Evolutionary conservation across 768 basidiomycete species (phyloP).

Genomic region (Mycena galopus): DNA sequence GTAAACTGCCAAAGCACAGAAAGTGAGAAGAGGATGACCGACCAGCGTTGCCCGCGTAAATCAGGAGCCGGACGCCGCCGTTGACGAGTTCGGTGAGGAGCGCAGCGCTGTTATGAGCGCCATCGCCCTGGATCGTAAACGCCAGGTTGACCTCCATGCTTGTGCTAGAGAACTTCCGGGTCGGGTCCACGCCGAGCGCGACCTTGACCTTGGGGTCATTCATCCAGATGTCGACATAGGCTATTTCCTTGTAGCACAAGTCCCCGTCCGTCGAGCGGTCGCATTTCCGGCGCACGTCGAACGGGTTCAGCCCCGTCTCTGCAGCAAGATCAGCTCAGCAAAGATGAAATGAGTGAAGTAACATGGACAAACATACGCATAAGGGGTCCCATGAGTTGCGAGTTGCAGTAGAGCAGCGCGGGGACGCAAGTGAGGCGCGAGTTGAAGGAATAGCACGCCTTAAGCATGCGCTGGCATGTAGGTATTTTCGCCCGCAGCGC

Average conservation of each 20-base stretch:
- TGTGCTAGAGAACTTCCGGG: constrained; percentile 74
- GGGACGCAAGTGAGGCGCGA: constrained; percentile 76
- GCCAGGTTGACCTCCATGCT: constrained; percentile 85
- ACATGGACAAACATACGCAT: constrained; percentile 63
- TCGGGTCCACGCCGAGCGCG: constrained; percentile 79
- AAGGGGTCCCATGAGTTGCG: constrained; percentile 77
- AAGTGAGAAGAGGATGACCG: constrained; percentile 41
- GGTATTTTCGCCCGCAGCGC: constrained; percentile 74
- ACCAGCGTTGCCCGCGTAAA: constrained; percentile 94
- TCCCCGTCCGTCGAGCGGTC: constrained; percentile 79
- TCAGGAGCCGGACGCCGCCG: constrained; percentile 83
- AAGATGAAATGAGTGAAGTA: background rate
- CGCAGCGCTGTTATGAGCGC: constrained; percentile 83
- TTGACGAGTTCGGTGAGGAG: constrained; percentile 86
- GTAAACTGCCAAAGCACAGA: constrained; percentile 16
- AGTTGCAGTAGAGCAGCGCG: constrained; percentile 84
- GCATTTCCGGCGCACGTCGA: constrained; percentile 86
- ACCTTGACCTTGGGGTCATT: constrained; percentile 83
- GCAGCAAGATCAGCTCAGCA: constrained; percentile 6
- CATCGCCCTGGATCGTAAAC: constrained; percentile 87
- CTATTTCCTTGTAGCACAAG: constrained; percentile 84
- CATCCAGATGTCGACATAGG: constrained; percentile 91
- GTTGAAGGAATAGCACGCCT: constrained; percentile 74
- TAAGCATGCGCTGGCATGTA: constrained; percentile 79
- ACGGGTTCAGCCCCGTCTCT: constrained; percentile 86